phyloP scores from a whole-genome alignment of 1,284 basidiomycete species.

The Austroboletus rostrupii region DNA sequence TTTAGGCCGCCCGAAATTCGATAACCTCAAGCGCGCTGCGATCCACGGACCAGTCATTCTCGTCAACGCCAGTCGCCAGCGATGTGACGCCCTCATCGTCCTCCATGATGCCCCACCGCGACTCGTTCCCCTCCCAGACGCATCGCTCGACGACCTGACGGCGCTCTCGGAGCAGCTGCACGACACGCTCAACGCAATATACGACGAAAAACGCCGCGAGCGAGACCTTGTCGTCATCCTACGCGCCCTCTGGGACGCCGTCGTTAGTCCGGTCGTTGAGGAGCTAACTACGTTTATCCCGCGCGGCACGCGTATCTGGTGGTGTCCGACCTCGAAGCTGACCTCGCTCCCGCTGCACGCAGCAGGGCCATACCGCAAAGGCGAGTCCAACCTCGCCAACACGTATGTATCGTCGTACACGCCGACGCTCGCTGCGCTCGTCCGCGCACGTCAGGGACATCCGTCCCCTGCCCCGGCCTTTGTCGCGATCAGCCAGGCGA shows the following conservation, averaged over 20 bases:
- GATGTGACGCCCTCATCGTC: conserved; percentile 32
- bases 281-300: conserved; percentile 20
- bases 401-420: conserved; percentile 38
- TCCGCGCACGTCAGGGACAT: conserved; percentile 16
- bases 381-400: conserved; percentile 23
- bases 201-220: conserved; percentile 19
- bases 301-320: conserved; percentile 39
- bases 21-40: conserved; percentile 25
- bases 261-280: conserved; percentile 30
- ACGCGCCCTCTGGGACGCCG: conserved; percentile 30
- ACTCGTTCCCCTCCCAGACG: conserved; percentile 20
- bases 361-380: conserved; percentile 29
- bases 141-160: conserved; percentile 14
- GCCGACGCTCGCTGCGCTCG: conserved; percentile 33
- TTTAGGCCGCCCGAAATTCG: conserved; percentile 22
- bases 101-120: conserved; percentile 15
- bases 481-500: conserved; percentile 25
- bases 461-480: conserved; percentile 6
- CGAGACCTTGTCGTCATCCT: conserved; percentile 19
- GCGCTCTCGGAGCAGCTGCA: conserved; percentile 14
- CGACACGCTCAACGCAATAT: conserved; percentile 10
- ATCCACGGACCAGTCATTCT: conserved; percentile 37
- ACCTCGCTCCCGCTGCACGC: conserved; percentile 40
- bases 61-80: conserved; percentile 27
- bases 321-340: conserved; percentile 39